These are phyloP conservation scores for Scutellaria baicalensis DNA, from an alignment of 257 asterid species.

Conservation along the genomic window DNA sequence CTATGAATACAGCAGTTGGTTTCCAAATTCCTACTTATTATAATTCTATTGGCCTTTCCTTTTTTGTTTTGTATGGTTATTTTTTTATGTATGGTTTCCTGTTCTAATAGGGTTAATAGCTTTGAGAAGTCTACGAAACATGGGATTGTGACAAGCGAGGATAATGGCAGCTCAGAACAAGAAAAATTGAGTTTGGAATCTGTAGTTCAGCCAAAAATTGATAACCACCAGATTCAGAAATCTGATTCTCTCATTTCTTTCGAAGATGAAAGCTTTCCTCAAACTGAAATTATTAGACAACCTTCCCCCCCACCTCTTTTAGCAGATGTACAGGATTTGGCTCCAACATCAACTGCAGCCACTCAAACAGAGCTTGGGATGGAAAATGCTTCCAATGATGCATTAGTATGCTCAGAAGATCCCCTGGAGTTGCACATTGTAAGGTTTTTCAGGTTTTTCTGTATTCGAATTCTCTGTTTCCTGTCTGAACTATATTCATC, in stretches of 20 bases:
- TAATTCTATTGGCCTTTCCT: slow-evolving; percentile 1
- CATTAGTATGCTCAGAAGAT: slow-evolving; percentile 57
- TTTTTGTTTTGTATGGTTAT: neutral
- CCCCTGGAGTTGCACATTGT: slow-evolving; percentile 93
- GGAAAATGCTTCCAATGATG: slow-evolving; percentile 40
- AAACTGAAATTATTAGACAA: slow-evolving; percentile 51
- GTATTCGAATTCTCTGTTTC: neutral
- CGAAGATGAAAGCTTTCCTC: slow-evolving; percentile 53
- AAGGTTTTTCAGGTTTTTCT: slow-evolving; percentile 22
- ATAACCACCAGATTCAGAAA: slow-evolving; percentile 43
- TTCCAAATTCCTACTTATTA: neutral
- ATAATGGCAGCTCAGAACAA: slow-evolving; percentile 32
- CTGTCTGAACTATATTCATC: slow-evolving; percentile 1
- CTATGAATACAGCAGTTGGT: neutral
- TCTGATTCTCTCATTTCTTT: slow-evolving; percentile 70
- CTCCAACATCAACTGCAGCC: slow-evolving; percentile 39
- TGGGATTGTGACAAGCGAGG: slow-evolving; percentile 32
- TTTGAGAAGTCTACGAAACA: slow-evolving; percentile 44
- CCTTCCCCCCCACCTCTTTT: slow-evolving; percentile 84
- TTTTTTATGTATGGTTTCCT: slow-evolving; percentile 11
- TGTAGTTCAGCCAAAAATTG: slow-evolving; percentile 29
- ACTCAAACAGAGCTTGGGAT: slow-evolving; percentile 34
- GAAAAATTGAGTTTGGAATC: slow-evolving; percentile 42
- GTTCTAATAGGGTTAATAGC: slow-evolving; percentile 32
- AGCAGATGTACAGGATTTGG: slow-evolving; percentile 80